Evolutionary conservation across 2,329 filamentous ascomycete genomes (phyloP).

Genomic region (Stromatinia cepivora): DNA sequence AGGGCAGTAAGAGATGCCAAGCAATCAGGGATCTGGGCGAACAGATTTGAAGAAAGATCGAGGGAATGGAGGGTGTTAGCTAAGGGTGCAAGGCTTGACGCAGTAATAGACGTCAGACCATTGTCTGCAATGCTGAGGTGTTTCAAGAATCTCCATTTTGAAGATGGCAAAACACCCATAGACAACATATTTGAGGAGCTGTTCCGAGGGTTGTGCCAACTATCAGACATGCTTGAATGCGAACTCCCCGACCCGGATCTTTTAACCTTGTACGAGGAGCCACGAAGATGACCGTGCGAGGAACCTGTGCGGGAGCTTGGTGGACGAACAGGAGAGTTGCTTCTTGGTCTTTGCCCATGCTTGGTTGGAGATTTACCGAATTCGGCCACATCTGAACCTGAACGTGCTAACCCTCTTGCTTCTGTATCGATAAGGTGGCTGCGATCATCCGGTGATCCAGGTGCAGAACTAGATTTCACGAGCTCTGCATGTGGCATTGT

Average conservation of each 20-base stretch:
- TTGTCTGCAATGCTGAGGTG: constrained; percentile 93
- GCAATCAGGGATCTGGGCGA: constrained; percentile 91
- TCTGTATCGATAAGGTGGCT: constrained; percentile 40
- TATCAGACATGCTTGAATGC: constrained; percentile 72
- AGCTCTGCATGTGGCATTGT: constrained; percentile 65
- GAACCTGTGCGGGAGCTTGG: constrained; percentile 68
- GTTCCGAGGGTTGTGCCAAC: constrained; percentile 61
- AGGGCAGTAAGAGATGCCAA: constrained; percentile 81
- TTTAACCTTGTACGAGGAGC: constrained; percentile 67
- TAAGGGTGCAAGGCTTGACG: constrained; percentile 74
- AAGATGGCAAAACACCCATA: constrained; percentile 71
- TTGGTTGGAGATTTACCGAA: constrained; percentile 36
- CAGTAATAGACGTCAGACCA: constrained; percentile 76
- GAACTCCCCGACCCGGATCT: constrained; percentile 92
- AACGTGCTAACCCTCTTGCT: constrained; percentile 33
- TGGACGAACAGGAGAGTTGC: constrained; percentile 79
- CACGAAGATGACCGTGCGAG: constrained; percentile 60
- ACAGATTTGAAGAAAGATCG: constrained; percentile 89
- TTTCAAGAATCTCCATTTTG: constrained; percentile 92
- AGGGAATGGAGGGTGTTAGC: constrained; percentile 87
- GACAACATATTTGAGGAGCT: constrained; percentile 78
- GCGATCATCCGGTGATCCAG: constrained; percentile 44
- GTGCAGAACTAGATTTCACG: constrained; percentile 65
- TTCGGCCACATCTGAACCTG: constrained; percentile 38
- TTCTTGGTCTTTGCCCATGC: constrained; percentile 56